Base-by-base conservation (phyloP, 23 red algal species). In the Agarophyton chilense region DNA sequence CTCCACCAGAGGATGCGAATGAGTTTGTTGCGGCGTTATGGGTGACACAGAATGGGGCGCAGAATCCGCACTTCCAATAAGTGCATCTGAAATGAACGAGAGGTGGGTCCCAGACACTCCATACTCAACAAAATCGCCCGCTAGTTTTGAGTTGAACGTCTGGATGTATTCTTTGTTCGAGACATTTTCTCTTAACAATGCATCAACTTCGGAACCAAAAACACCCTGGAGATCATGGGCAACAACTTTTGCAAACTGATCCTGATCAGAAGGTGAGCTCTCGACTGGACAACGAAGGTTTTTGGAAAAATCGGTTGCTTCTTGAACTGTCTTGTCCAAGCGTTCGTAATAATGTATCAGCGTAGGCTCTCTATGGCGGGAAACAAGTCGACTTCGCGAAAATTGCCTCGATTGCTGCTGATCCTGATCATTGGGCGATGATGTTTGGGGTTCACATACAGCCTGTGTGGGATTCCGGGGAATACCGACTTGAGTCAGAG, bases 101-200 rank as follows among this genome's bases (percentile, higher is more conserved):
- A 56, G 54, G 1, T 61, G 41, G 24, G 25, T 58, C 1, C 76
- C 54, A 61, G 50, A 61, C 9, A 89, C 85, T 3, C 85, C 85
- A 65, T 89, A 89, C 22, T 49, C 53, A 7, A 89, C 85, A 89
- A 78, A 89, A 10, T 57, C 29, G 29, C 85, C 85, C 13, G 67
- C 52, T 9, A 55, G 52, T 11, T 72, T 72, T 31, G 72, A 74
- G 3, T 7, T 40, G 25, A 74, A 47, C 5, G 68, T 38, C 36
- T 43, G 4, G 24, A 74, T 10, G 24, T 46, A 74, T 5, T 16
- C 4, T 17, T 49, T 47, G 24, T 74, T n/a, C 68, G 68, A 74
- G 10, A 39, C 68, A 10, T 29, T 29, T 39, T 74, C 36, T 1
- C 11, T 25, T 29, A 74, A 16, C 24, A 74, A 74, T 29, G 19